Evolutionary conservation across 2,329 filamentous ascomycete genomes (phyloP), one percentile per base, ranked within the genome.

Genomic region (Xylaria sp.): DNA sequence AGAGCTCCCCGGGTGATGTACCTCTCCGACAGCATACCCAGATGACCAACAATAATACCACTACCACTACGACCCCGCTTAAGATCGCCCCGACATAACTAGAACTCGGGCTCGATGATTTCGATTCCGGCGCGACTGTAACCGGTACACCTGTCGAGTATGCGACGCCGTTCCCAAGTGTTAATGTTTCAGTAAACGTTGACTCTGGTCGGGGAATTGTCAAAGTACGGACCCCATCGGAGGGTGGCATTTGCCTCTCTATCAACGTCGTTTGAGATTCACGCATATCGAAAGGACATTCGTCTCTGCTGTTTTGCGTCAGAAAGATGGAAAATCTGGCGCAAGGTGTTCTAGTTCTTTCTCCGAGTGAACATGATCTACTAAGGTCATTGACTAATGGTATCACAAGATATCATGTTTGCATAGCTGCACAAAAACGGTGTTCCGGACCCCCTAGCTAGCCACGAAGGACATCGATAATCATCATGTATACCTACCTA

Each of bases 11-110:
- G 19, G n/a, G 5, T 12, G 61, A 69, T 68, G 14, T 45, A 76
- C 75, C 69, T 71, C 68, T 72, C 11, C 75, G 69, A 45, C 71
- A 75, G 45, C 69, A 76, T 27, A 74, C 50, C 75, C 74, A 76
- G 36, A 73, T 9, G 17, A 75, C 39, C 12, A 75, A 42, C n/a
- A 75, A 8, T 6, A 76, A 53, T n/a, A 76, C 69, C n/a, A 75
- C 21, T 17, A 68, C 32, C 14, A 69, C 67, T 9, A 73, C 74
- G 0, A 77, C 67, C 14, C 69, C 74, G 50, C 75, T 77, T 36
- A 77, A 69, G 45, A 76, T 75, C 7, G 74, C 69, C 17, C 75
- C 75, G 4, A 77, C 68, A 36, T 68, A 71, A 48, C 63, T 63
- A 42, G 70, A 61, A 36, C 39, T 64, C 7, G 61, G 24, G n/a